Base-by-base conservation (phyloP, 2,329 filamentous ascomycete species). In the Colletotrichum chlorophyti region DNA sequence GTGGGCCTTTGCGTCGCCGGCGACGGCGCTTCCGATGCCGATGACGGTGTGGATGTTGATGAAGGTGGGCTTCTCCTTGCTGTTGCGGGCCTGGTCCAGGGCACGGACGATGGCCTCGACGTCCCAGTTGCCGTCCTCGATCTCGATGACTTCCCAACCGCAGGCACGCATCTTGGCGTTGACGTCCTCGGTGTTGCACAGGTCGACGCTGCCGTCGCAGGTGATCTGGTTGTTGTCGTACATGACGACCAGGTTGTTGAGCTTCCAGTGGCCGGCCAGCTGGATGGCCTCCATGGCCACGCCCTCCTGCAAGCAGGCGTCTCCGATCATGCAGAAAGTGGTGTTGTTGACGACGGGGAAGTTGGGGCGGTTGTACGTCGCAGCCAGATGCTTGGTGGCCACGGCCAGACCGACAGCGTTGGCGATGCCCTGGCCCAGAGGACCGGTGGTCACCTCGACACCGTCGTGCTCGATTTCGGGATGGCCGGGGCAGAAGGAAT, bases 191-290 rank as follows among this genome's bases (percentile, higher is more conserved):
- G 76, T 82, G 60, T 83, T 84, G 51, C 55, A 59, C 19, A 79
- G 71, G 66, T 85, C 81, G 3, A 85, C 76, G 2, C 76, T 77
- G 1, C 84, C 83, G 55, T 86, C 83, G 64, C 83, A 86, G 5
- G 83, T 85, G 43, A 86, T 73, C 64, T 83, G 79, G 66, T 86
- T 86, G 69, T 87, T 86, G 63, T 86, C 84, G 62, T 86, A 86
- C 42, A 85, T 80, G 23, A 86, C 69, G 4, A 78, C 79, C 2
- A 87, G 70, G 66, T 86, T 86, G 69, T 82, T 79, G 9, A 87
- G 72, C 61, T 74, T 76, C 67, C 78, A 76, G 66, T 85, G 82
- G 1, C 83, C 83, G 6, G 83, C 83, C 6, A 85, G 76, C 4
- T 78, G 78, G 43, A 87, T 79, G 0, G 84, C 79, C 66, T 87